Conservation (phyloP, 768 basidiomycete genomes). For the Trametes coccinea region DNA sequence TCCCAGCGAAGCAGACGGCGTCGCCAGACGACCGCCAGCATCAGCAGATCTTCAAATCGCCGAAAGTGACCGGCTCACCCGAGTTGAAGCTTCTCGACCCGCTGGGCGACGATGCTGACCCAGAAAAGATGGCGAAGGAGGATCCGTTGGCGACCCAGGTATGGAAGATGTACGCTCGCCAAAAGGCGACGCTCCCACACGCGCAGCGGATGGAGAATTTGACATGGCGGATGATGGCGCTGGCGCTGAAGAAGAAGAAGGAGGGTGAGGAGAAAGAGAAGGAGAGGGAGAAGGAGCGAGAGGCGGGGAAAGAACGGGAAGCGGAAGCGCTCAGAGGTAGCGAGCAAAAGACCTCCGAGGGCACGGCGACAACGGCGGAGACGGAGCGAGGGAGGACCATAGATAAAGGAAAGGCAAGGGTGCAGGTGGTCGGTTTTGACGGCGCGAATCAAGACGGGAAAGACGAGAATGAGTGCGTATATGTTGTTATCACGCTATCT, state of each 20-base stretch:
- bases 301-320: constrained; percentile 18
- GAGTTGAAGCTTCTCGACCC: constrained; percentile 52
- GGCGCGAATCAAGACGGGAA: constrained; percentile 67
- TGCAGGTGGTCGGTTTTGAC: constrained; percentile 82
- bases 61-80: constrained; percentile 67
- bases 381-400: constrained; percentile 71
- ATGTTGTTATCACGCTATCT: constrained; percentile 26
- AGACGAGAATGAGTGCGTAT: constrained; percentile 74
- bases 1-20: constrained; percentile 42
- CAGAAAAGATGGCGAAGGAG: constrained; percentile 70
- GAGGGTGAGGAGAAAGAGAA: constrained; percentile 57
- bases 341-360: constrained; percentile 7
- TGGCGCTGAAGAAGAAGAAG: constrained; percentile 88
- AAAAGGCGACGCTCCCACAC: constrained; percentile 86
- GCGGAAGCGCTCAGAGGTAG: constrained; percentile 12
- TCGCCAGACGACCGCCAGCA: constrained; percentile 37
- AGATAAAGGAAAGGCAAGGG: constrained; percentile 78
- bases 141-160: constrained; percentile 95
- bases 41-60: constrained; percentile 64
- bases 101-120: constrained; percentile 49
- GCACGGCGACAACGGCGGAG: constrained; percentile 25
- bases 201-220: constrained; percentile 97
- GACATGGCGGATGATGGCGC: constrained; percentile 98
- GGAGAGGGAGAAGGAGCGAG: constrained; percentile 25
- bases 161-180: constrained; percentile 94